Evolutionary conservation across 2,329 filamentous ascomycete species (phyloP).

Genomic region (Aureobasidium sp.): DNA sequence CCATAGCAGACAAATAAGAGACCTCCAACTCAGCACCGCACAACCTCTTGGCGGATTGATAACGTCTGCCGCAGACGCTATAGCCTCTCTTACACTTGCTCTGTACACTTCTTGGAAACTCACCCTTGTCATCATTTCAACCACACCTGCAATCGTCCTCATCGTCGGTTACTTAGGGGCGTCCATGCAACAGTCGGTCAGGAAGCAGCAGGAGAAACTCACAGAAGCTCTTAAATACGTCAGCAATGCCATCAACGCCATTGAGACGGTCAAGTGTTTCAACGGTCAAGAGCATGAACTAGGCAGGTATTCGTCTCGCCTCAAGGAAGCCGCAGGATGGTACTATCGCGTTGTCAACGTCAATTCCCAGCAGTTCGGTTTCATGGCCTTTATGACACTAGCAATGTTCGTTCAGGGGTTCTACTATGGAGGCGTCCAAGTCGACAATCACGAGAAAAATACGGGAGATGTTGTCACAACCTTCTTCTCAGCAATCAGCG

Average conservation of each 20-base stretch:
- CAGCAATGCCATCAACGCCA: constrained; percentile 59
- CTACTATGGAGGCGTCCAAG: constrained; percentile 71
- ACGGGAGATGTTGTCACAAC: constrained; percentile 68
- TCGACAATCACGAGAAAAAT: constrained; percentile 48
- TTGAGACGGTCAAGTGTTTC: constrained; percentile 81
- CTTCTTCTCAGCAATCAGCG: constrained; percentile 73
- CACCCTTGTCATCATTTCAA: constrained; percentile 67
- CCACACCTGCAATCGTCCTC: constrained; percentile 57
- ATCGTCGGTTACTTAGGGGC: constrained; percentile 52
- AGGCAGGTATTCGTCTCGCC: constrained; percentile 52
- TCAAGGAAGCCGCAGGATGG: constrained; percentile 49
- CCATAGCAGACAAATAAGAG: constrained; percentile 61
- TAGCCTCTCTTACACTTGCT: constrained; percentile 61
- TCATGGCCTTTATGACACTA: constrained; percentile 65
- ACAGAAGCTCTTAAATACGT: constrained; percentile 62
- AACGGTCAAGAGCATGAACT: constrained; percentile 66
- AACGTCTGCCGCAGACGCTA: constrained; percentile 53
- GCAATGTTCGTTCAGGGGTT: constrained; percentile 82
- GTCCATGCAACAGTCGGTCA: constrained; percentile 56
- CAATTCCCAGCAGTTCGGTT: constrained; percentile 63
- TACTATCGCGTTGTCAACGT: constrained; percentile 61
- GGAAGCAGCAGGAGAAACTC: constrained; percentile 58
- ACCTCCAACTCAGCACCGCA: constrained; percentile 72
- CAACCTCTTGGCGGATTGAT: constrained; percentile 66
- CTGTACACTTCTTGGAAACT: constrained; percentile 77